Percentiles rank a stretch among this genome's conserved stretches.
Evolutionary conservation across 2,329 filamentous ascomycete species (phyloP).

Genomic region (Elsinoe australis): DNA sequence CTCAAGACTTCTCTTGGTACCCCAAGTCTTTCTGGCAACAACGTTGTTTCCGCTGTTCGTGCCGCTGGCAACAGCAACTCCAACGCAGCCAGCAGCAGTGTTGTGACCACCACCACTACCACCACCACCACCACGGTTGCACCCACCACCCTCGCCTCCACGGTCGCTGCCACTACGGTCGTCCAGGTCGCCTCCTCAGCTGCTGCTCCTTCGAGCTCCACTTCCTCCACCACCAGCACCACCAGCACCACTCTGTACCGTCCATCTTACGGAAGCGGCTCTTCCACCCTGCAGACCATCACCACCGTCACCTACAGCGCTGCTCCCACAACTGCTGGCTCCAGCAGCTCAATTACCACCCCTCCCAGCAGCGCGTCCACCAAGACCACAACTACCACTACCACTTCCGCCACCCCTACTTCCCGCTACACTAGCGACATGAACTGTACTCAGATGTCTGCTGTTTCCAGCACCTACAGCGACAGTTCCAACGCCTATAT

Average conservation of each 20-base stretch:
- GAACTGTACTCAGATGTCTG: not conserved
- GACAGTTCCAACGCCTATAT: conserved; percentile 11
- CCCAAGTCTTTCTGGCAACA: conserved; percentile 13
- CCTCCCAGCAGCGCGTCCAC: not conserved
- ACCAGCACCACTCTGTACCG: not conserved
- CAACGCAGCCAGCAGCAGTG: not conserved
- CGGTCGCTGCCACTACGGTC: not conserved
- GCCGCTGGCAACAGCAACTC: not conserved
- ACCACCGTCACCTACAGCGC: conserved; percentile 10
- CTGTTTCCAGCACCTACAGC: not conserved
- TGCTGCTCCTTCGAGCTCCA: not conserved
- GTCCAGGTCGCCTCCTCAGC: not conserved
- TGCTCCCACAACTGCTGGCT: not conserved
- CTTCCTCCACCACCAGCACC: not conserved
- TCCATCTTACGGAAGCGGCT: not conserved
- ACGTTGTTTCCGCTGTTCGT: conserved; percentile 16
- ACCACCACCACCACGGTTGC: not conserved
- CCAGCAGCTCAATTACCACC: not conserved
- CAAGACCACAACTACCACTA: conserved; percentile 5
- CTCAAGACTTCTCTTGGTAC: conserved; percentile 18
- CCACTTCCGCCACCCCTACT: conserved; percentile 1
- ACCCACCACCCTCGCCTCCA: not conserved
- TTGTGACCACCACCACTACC: not conserved
- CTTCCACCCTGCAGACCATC: conserved; percentile 2
- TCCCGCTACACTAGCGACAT: conserved; percentile 7